Evolutionary conservation across 495 filamentous ascomycete species (phyloP), one percentile per base, ranked within the genome.

Genomic region (Diplogelasinospora grovesii): DNA sequence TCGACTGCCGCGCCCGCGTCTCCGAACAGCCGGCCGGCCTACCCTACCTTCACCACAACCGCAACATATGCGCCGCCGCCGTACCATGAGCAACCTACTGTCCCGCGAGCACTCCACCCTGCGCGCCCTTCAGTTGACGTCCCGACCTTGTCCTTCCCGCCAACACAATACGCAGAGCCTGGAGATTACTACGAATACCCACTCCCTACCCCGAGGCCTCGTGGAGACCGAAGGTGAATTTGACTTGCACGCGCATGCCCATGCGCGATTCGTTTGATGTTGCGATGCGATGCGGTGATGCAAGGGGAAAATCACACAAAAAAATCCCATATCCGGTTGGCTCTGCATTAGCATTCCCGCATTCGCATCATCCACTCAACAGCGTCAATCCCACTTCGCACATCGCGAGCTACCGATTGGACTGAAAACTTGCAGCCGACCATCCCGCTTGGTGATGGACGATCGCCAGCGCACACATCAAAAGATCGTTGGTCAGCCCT

Each of bases 51-150:
- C n/a, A n/a, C n/a, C n/a, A n/a, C n/a, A n/a, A n/a, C n/a, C n/a
- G n/a, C n/a, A n/a, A n/a, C n/a, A n/a, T n/a, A n/a, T n/a, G n/a
- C n/a, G n/a, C n/a, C n/a, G n/a, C n/a, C n/a, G n/a, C n/a, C n/a
- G n/a, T n/a, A n/a, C n/a, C n/a, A n/a, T n/a, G n/a, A n/a, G n/a
- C n/a, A n/a, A n/a, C n/a, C n/a, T n/a, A n/a, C n/a, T n/a, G n/a
- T n/a, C n/a, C n/a, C n/a, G n/a, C n/a, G n/a, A n/a, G n/a, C n/a
- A n/a, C n/a, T n/a, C n/a, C n/a, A n/a, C n/a, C n/a, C 51, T 4
- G 48, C 34, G 8, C 59, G 53, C 33, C 59, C 59, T n/a, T 13
- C 35, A 2, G 56, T 61, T 30, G 46, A 50, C 28, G 44, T 58
- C 27, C 23, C 52, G 4, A 45, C 45, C 0, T 53, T 39, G 39